These are phyloP conservation scores for Saprolegnia diclina DNA, from an alignment of 352 stramenopile species.

Conservation along the genomic window DNA sequence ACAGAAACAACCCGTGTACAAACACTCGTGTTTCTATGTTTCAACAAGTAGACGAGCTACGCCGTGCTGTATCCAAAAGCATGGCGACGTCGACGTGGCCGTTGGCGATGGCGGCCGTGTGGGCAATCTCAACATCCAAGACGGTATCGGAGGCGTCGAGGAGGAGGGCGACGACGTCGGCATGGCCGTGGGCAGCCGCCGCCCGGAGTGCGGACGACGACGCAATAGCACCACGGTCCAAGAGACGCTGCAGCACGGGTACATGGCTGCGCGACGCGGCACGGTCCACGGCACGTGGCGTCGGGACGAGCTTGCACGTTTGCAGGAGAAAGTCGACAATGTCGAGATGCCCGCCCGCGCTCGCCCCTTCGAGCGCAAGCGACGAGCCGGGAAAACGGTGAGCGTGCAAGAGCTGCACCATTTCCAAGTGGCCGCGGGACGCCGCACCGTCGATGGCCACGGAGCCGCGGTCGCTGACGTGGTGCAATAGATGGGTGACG, in stretches of 20 bases:
- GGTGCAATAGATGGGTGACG: constrained; percentile 3
- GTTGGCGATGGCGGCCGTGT: constrained; percentile 1
- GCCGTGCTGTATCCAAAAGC: not conserved
- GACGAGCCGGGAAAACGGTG: not conserved
- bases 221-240: not conserved
- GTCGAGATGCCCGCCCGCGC: constrained; percentile 11
- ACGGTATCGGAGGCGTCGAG: not conserved
- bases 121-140: not conserved
- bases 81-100: constrained; percentile 6
- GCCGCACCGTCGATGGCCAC: constrained; percentile 18
- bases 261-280: constrained; percentile 4
- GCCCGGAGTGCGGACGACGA: not conserved
- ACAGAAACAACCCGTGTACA: not conserved
- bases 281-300: constrained; percentile 3
- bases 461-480: not conserved
- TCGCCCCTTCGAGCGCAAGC: constrained; percentile 6
- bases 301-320: not conserved
- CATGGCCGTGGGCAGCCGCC: constrained; percentile 16
- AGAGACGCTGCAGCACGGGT: not conserved
- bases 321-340: constrained; percentile 5
- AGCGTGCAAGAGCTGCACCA: constrained; percentile 18
- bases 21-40: not conserved
- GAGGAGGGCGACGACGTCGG: not conserved
- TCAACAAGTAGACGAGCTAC: not conserved
- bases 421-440: constrained; percentile 21